phyloP scores from a whole-genome alignment of 495 filamentous ascomycete genomes.

The Astrocystis sublimbata region DNA sequence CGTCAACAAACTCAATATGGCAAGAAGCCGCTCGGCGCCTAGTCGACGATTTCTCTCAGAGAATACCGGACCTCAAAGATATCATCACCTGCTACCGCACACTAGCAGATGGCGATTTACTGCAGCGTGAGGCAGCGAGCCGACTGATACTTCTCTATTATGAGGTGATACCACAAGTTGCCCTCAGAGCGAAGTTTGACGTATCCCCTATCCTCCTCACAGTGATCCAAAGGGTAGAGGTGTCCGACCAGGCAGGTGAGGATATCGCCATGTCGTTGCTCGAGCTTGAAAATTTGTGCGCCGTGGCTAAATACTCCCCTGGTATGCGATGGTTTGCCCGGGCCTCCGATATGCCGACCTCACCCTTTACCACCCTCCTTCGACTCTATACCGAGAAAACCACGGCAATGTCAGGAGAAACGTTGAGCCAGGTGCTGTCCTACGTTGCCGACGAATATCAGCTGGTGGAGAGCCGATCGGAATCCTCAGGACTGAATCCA shows the following conservation, averaged over 20 bases:
- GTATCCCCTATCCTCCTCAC: constrained; percentile 72
- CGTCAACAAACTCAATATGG: constrained; percentile 56
- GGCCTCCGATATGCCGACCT: constrained; percentile 50
- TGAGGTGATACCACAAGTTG: constrained; percentile 74
- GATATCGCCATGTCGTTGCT: constrained; percentile 57
- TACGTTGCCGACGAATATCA: constrained; percentile 54
- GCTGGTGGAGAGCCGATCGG: constrained; percentile 37
- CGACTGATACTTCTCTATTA: constrained; percentile 78
- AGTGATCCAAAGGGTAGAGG: constrained; percentile 47
- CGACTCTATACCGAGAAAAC: constrained; percentile 52
- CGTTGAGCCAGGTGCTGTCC: constrained; percentile 47
- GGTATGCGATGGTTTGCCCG: constrained; percentile 78
- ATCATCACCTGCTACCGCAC: constrained; percentile 67
- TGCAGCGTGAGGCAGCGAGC: constrained; percentile 76
- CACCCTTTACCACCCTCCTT: constrained; percentile 66
- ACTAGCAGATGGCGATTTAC: constrained; percentile 63
- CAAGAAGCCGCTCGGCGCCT: constrained; percentile 63
- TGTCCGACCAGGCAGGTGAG: constrained; percentile 29
- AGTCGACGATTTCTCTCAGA: constrained; percentile 69
- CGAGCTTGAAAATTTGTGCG: constrained; percentile 72
- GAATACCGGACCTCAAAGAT: constrained; percentile 77
- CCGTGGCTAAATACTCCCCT: constrained; percentile 74
- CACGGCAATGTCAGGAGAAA: constrained; percentile 40
- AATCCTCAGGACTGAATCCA: constrained; percentile 47
- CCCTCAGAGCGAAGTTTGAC: constrained; percentile 82